Evolutionary conservation across 2,329 filamentous ascomycete genomes (phyloP).

Genomic region (Stachybotrys echinatus): DNA sequence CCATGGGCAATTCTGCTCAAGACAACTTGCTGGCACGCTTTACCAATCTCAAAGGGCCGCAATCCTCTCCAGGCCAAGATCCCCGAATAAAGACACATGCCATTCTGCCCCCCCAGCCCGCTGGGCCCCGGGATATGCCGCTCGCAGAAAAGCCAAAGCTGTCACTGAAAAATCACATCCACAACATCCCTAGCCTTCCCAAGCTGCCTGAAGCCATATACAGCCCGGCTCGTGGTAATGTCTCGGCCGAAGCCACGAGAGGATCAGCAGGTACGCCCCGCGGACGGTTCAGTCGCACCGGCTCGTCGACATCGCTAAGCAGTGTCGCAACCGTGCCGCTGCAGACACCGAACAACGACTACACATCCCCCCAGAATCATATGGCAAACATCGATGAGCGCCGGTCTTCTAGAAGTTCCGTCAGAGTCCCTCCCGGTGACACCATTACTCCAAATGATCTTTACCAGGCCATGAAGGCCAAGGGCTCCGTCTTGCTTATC

Average conservation of each 20-base stretch:
- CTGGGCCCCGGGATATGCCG: conserved; percentile 51
- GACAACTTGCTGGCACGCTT: conserved; percentile 51
- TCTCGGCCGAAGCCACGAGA: conserved; percentile 59
- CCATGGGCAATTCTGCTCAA: conserved; percentile 26
- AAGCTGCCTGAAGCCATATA: conserved; percentile 72
- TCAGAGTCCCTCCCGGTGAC: conserved; percentile 46
- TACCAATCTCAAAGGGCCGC: conserved; percentile 45
- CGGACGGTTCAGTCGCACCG: conserved; percentile 56
- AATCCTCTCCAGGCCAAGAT: conserved; percentile 39
- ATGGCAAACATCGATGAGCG: background rate
- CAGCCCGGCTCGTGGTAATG: conserved; percentile 68
- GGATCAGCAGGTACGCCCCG: conserved; percentile 61
- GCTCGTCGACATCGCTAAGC: conserved; percentile 39
- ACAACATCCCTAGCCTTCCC: conserved; percentile 52
- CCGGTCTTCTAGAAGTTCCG: conserved; percentile 9
- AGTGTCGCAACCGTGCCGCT: conserved; percentile 20
- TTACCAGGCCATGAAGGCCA: conserved; percentile 59
- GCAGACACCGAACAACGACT: conserved; percentile 23
- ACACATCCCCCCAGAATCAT: conserved; percentile 20
- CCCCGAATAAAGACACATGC: conserved; percentile 47
- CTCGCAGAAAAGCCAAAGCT: conserved; percentile 36
- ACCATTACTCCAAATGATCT: conserved; percentile 65
- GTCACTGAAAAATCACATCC: conserved; percentile 45
- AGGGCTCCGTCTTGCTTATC: conserved; percentile 66
- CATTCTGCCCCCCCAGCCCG: conserved; percentile 30